Conservation (phyloP, 2,329 filamentous ascomycete genomes). For the Fusarium pininemorale region DNA sequence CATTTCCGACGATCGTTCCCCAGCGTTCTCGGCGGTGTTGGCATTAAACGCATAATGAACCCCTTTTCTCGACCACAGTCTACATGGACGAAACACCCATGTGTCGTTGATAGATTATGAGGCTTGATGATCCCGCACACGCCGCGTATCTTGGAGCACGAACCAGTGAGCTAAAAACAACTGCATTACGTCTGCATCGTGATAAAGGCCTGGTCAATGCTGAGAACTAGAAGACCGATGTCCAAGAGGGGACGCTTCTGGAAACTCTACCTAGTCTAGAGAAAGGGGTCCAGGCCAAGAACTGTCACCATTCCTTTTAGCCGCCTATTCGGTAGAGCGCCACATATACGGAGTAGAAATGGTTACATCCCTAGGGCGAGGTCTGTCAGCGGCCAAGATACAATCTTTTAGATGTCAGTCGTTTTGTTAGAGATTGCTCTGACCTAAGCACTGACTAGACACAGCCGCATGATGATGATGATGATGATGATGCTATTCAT, state of each 20-base stretch:
- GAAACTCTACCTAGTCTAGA: conserved; percentile 10
- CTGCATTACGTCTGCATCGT: conserved; percentile 29
- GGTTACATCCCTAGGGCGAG: neutral
- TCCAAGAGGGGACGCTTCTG: conserved; percentile 16
- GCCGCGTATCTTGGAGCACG: conserved; percentile 26
- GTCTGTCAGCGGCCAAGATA: neutral
- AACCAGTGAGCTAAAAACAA: conserved; percentile 27
- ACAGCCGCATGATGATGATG: neutral
- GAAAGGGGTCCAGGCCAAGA: conserved; percentile 3
- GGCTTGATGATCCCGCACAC: conserved; percentile 18
- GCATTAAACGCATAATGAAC: conserved; percentile 23
- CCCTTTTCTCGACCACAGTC: conserved; percentile 28
- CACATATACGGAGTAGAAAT: conserved; percentile 15
- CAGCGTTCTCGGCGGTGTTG: conserved; percentile 3
- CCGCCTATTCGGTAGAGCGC: conserved; percentile 6
- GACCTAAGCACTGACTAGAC: neutral
- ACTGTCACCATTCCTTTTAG: neutral
- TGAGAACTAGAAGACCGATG: conserved; percentile 10
- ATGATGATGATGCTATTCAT: neutral
- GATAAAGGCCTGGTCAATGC: conserved; percentile 28
- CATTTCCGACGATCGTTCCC: conserved; percentile 29
- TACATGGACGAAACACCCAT: conserved; percentile 23
- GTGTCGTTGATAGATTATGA: conserved; percentile 28
- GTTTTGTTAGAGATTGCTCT: neutral
- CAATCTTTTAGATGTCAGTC: neutral